Evolutionary conservation across 2,329 filamentous ascomycete species (phyloP), one percentile per base, ranked within the genome.

Genomic region (Nigrospora osmanthi): DNA sequence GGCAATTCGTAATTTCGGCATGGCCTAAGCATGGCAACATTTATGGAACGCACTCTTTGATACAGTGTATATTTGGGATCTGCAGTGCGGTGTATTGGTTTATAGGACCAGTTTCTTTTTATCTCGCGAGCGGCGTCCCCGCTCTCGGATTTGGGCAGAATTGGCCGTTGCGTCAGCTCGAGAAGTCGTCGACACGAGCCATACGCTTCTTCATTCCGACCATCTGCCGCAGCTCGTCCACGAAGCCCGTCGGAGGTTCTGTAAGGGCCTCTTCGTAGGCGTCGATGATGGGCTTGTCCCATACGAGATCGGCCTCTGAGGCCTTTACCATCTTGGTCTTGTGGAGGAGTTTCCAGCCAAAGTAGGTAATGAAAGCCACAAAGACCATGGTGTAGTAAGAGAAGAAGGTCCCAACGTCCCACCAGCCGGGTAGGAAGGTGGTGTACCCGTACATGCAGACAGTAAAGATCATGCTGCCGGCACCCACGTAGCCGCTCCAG

Each of bases 331-430:
- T 65, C 47, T 70, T 71, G 2, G 81, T 85, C 46, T 67, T 68
- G 65, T 81, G 78, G 58, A 80, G 16, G 1, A 85, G 9, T 64
- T 87, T 87, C 79, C 80, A 87, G 53, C 69, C 68, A 16, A 73
- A 81, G 64, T 76, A 75, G 15, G 68, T 62, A 59, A 75, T 67
- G 56, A 76, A 73, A 33, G 55, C 65, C 4, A 70, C 61, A 15
- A 69, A 64, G 19, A 62, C 59, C 71, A 69, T 74, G 11, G 68
- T 70, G 55, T 79, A 83, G 56, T 78, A 77, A 11, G 63, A 53
- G 48, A 65, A 64, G 52, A 65, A 65, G 36, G 51, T 54, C 6
- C 51, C 52, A 3, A 63, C 55, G 33, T 56, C 53, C 65, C 65
- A 74, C 17, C 45, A 47, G 2, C 56, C 55, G 0, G 70, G 69